Base-by-base conservation (phyloP, 2,329 filamentous ascomycete species). In the Ascochyta koolunga region DNA sequence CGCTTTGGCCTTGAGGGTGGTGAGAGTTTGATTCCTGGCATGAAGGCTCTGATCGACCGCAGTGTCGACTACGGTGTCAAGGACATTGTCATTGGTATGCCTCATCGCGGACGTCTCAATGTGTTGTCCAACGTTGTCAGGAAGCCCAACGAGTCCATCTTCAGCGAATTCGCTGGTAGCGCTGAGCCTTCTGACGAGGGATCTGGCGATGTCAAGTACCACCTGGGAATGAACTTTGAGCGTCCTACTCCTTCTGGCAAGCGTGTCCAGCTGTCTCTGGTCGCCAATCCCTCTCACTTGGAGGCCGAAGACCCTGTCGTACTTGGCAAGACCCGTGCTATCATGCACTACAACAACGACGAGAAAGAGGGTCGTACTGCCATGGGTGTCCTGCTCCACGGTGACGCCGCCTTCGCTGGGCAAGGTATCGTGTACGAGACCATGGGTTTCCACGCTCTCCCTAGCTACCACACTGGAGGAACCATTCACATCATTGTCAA, bases 181-280 rank as follows among this genome's bases (percentile, higher is more conserved):
- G 81, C 89, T 19, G 91, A 91, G 72, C 90, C 91, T 50, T 89
- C 90, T 66, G 95, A 98, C 66, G 93, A 99, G 80, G 95, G 95
- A 56, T 98, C 95, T 54, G 95, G 95, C 69, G 95, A 99, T 76
- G 95, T 99, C 78, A 99, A 99, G 80, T 99, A 99, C 81, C 95
- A 99, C 81, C 82, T 99, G 70, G 95, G 95, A 74, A 99, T 99
- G 95, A 99, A 99, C 83, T 99, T 99, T 67, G 95, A 99, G 82
- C 91, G 95, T 60, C 95, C 95, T 49, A 99, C 95, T 9, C 95
- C 95, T 54, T 98, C 93, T 37, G 95, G 95, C 69, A 98, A 98
- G 86, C 95, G 95, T 61, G 95, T 99, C n/a, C 95, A 99, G 81
- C 87, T 99, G 49, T 99, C 95, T 58, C 86, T 99, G 44, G 95